Evolutionary conservation across 2,329 filamentous ascomycete genomes (phyloP), one percentile per base, ranked within the genome.

Genomic region (Talaromyces verruculosus): DNA sequence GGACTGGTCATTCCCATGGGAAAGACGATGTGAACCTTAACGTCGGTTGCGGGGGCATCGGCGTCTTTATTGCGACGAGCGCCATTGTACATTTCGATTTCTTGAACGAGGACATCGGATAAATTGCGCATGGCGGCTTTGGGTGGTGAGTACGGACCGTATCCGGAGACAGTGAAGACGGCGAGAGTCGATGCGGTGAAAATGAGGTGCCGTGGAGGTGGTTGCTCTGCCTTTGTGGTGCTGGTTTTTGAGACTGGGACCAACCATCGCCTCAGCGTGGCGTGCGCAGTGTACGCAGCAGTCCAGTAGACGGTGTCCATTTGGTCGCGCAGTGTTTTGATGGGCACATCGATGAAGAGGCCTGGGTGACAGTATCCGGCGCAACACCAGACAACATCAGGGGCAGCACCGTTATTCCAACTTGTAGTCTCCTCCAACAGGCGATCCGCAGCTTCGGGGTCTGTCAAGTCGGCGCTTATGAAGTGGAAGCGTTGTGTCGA

Each of bases 271-370:
- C 85, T 85, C 71, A 97, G 81, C 19, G 90, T 87, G 22, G 91
- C 88, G 75, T 96, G 92, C 43, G 92, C 90, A 80, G 96, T 91
- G 76, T 96, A 95, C 47, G 90, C 89, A 35, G 89, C 88, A 59
- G 92, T 91, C 85, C 89, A 97, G 81, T 92, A 98, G 80, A 97
- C 94, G 71, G 94, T 86, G 74, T 97, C 92, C 92, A 97, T 97
- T 77, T 96, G 92, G 69, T 84, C 82, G 49, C 89, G 86, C 70
- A 93, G 81, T 11, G 85, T 85, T 7, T 88, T 81, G 62, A 91
- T 81, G 8, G 90, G 84, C 45, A 87, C 88, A 68, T 97, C 91
- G 69, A 91, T 78, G 81, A 94, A 96, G 68, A 96, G 89, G 41
- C 87, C 84, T 0, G 93, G 93, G 17, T 83, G 84, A 5, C 91